Evolutionary conservation across 345 rosid genomes (phyloP), one percentile per base, ranked within the genome.

Genomic region (Punica granatum): DNA sequence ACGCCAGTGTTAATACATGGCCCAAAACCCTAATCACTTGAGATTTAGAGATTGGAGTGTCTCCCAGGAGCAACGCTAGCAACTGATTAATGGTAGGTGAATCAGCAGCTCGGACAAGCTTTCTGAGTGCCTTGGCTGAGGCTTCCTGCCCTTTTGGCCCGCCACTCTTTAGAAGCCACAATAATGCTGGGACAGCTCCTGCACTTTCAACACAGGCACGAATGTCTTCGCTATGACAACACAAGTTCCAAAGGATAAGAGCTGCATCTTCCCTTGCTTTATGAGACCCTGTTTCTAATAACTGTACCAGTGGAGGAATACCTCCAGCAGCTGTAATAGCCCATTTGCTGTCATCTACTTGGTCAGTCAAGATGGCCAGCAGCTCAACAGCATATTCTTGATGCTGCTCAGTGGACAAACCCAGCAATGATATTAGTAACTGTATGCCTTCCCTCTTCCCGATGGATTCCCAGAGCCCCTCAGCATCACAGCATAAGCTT

Each of bases 281-380:
- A 68, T 84, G 90, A 41, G 98, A 88, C 68, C 97, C 98, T 60
- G 80, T 75, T 80, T 88, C 97, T 32, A 92, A 69, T 72, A 92
- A 72, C 75, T 88, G 97, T 68, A 88, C 98, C 77, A 90, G 70
- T 30, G 90, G 98, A 76, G 98, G 98, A 76, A 92, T 92, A 63
- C 98, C 97, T 69, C 98, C 98, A 7, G 93, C 98, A 63, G 96
- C 97, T 23, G 95, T 92, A 74, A 92, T 80, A 42, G 98, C 97
- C 98, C 97, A 92, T 81, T 90, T 92, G 80, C 97, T 90, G 67
- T 92, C 98, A 59, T 86, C 97, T 66, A 83, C 90, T 79, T 86
- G 89, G 64, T 87, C 84, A 3, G 92, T 84, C 80, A 88, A 74
- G 69, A 90, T 85, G 65, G 75, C 82, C 72, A 92, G 71, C 81